A percentile compares a stretch with the other conserved stretches of the same genome.
Conservation (phyloP, 2,329 filamentous ascomycete genomes). For the Claviceps arundinis region DNA sequence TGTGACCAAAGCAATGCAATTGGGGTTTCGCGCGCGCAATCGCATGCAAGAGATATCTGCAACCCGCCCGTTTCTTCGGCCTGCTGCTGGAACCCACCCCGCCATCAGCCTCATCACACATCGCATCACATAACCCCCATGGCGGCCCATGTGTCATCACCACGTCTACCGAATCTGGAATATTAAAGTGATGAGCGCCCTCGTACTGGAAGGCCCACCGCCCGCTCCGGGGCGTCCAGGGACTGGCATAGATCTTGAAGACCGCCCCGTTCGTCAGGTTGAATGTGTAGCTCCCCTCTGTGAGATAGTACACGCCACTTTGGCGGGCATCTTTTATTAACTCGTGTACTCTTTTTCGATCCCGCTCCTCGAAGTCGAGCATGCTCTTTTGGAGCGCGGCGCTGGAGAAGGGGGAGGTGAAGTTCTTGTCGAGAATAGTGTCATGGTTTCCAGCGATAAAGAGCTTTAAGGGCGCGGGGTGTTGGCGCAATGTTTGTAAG, state of each 20-base stretch:
- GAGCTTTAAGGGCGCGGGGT: constrained; percentile 38
- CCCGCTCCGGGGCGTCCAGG: constrained; percentile 30
- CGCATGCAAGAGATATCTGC: constrained; percentile 30
- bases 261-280: constrained; percentile 33
- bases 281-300: constrained; percentile 35
- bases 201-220: constrained; percentile 39
- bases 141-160: constrained; percentile 44
- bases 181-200: constrained; percentile 24
- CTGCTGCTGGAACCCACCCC: neutral
- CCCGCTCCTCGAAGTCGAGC: too few relatives aligned
- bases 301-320: constrained; percentile 31
- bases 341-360: constrained; percentile 10
- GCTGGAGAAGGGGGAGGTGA: too few relatives aligned
- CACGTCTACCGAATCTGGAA: constrained; percentile 27
- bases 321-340: constrained; percentile 25
- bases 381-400: too few relatives aligned
- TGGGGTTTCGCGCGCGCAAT: constrained; percentile 28
- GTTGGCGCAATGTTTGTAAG: constrained; percentile 25
- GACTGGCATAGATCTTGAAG: constrained; percentile 39
- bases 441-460: constrained; percentile 45
- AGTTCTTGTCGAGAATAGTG: constrained; percentile 23
- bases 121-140: constrained; percentile 33
- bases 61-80: constrained; percentile 25
- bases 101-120: neutral
- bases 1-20: constrained; percentile 44